Evolutionary conservation across 305 asterid genomes (phyloP), one percentile per base, ranked within the genome.

Genomic region (Galium porrigens): DNA sequence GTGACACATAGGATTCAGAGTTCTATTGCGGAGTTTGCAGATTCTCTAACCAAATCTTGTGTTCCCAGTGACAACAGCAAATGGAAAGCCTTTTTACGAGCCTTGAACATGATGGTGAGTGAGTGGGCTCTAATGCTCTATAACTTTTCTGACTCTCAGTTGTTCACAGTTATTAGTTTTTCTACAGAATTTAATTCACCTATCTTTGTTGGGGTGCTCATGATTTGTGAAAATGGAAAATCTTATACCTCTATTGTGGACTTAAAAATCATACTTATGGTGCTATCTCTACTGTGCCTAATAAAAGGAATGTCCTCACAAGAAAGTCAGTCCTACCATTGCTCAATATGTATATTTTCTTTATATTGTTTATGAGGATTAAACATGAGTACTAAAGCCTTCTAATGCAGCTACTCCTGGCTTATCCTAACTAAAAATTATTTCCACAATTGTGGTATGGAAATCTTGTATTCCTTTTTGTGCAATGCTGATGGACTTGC

Each of bases 1-100:
- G 82, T 86, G 41, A 83, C 99, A 20, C 95, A 89, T 74, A 81
- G 96, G 76, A 74, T 94, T 71, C 88, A 86, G 58, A 73, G 89
- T 64, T 74, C 81, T 46, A 74, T 87, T 65, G 48, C 80, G 17
- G 80, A 83, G 36, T 89, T 94, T 76, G 70, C 86, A 65, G 77
- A 80, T 66, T 79, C 74, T 71, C 61, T 94, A 78, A 83, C 83
- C 25, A 77, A 81, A 70, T 61, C 71, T 52, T 82, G 72, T 77
- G 54, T 58, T 29, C 85, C 95, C 60, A 61, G 48, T 65, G 65
- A 51, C 51, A 74, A 72, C 73, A 76, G 74, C 75, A 77, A 73
- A 60, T 79, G 94, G 97, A 77, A 69, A 53, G 82, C 73, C 42
- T 42, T 73, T 53, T 75, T 89, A 39, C 79, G 68, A 76, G 82